Percentiles rank a stretch among this genome's conserved stretches.
Evolutionary conservation across 306 rosid genomes (phyloP).

Genomic region (Ochetophila trinervis): DNA sequence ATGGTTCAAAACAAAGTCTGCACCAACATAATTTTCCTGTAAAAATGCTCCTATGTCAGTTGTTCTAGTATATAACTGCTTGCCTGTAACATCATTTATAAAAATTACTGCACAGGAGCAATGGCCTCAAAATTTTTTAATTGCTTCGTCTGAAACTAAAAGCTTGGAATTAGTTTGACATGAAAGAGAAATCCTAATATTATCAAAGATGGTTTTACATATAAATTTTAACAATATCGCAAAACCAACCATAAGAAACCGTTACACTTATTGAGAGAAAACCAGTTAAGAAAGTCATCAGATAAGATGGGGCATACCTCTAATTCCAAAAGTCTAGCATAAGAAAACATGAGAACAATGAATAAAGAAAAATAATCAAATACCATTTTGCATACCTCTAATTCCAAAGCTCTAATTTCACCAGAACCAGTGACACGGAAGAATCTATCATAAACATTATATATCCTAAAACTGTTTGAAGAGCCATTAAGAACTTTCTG

Average conservation of each 20-base stretch:
- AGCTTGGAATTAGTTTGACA: not conserved
- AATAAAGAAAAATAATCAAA: constrained; percentile 11
- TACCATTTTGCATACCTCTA: constrained; percentile 44
- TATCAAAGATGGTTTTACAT: not conserved
- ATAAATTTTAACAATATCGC: too few relatives aligned
- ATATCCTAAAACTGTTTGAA: constrained; percentile 58
- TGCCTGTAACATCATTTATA: not conserved
- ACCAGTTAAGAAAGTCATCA: not conserved
- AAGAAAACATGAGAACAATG: constrained; percentile 88
- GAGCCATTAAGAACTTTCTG: constrained; percentile 89
- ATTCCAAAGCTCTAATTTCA: constrained; percentile 64
- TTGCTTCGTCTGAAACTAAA: not conserved
- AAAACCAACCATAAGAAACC: too few relatives aligned
- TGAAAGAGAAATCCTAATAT: not conserved
- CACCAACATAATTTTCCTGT: constrained; percentile 60
- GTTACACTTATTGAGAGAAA: not conserved
- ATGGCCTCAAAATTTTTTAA: too few relatives aligned
- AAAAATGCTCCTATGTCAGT: constrained; percentile 25
- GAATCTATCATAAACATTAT: constrained; percentile 63
- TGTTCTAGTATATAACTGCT: constrained; percentile 11
- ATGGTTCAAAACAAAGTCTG: constrained; percentile 68
- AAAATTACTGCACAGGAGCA: not conserved
- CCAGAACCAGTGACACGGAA: constrained; percentile 93
- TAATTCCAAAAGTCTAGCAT: constrained; percentile 55
- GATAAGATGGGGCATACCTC: not conserved